phyloP scores from a whole-genome alignment of 106 monocot genomes.

The Dendrobium huoshanense region DNA sequence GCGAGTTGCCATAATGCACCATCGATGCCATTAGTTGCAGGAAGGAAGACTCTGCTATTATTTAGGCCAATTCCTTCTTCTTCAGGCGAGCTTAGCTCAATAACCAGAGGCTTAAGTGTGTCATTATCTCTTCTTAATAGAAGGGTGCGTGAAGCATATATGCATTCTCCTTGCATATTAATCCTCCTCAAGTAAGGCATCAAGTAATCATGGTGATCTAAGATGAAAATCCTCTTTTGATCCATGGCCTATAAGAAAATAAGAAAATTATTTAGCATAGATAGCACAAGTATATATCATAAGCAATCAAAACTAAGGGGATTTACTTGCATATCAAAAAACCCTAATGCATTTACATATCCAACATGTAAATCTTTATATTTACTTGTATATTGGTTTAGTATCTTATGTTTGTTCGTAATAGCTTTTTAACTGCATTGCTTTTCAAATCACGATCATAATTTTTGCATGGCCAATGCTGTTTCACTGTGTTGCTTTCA shows the following conservation, averaged over 20 bases:
- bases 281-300: too few relatives aligned
- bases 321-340: too few relatives aligned
- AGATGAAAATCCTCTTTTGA: slow-evolving; percentile 45
- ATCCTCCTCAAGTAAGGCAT: slow-evolving; percentile 55
- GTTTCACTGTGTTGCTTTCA: too few relatives aligned
- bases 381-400: too few relatives aligned
- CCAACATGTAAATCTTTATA: too few relatives aligned
- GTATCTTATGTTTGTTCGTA: too few relatives aligned
- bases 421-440: too few relatives aligned
- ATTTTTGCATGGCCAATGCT: too few relatives aligned
- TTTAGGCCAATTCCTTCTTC: slow-evolving; percentile 10
- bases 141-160: slow-evolving; percentile 63
- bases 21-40: slow-evolving; percentile 30
- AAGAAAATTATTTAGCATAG: too few relatives aligned
- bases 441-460: too few relatives aligned
- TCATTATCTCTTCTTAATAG: slow-evolving; percentile 36
- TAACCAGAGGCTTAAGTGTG: slow-evolving; percentile 48
- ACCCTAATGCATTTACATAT: too few relatives aligned
- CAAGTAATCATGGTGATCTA: slow-evolving; percentile 69
- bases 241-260: slow-evolving; percentile 30
- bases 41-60: slow-evolving; percentile 43
- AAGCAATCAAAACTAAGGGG: too few relatives aligned
- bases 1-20: slow-evolving; percentile 52
- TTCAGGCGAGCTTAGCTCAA: slow-evolving; percentile 51
- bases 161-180: slow-evolving; percentile 23